Percentiles rank a stretch among this genome's conserved stretches.
Evolutionary conservation across 202 grass and related monocot species (phyloP).

Genomic region (Carex sylvatica): DNA sequence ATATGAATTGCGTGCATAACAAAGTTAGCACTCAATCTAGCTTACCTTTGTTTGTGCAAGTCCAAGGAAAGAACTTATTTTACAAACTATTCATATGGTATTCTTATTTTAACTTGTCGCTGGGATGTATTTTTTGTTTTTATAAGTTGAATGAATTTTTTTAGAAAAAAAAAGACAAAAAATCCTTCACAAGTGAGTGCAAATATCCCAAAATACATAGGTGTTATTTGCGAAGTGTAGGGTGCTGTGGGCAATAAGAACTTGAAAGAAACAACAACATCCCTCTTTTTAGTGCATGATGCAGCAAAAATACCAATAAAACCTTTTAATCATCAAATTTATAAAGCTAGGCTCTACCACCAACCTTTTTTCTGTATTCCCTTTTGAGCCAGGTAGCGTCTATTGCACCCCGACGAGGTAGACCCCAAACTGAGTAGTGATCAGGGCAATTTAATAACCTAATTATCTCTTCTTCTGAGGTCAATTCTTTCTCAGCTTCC

Average conservation of each 20-base stretch:
- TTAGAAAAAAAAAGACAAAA: background rate
- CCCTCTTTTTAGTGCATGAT: background rate
- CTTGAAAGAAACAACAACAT: background rate
- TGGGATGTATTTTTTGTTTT: background rate
- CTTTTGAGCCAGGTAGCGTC: constrained; percentile 80
- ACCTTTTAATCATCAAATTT: background rate
- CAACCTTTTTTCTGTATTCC: constrained; percentile 99
- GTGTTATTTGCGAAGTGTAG: background rate
- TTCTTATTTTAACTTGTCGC: background rate
- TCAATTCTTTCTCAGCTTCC: constrained; percentile 65
- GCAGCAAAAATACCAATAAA: background rate
- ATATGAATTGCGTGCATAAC: background rate
- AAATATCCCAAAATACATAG: background rate
- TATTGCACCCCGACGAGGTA: constrained; percentile 64
- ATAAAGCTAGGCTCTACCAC: constrained; percentile 10
- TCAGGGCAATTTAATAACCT: constrained; percentile 80
- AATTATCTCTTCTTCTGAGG: constrained; percentile 82
- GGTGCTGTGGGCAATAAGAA: background rate
- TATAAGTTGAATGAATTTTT: background rate
- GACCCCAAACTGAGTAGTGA: constrained; percentile 93
- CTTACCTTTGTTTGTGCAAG: background rate
- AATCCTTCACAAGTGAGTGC: background rate
- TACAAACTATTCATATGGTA: background rate
- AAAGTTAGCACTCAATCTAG: background rate
- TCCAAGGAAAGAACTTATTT: background rate